phyloP scores from a whole-genome alignment of 164 flowering plant genomes.

The Aristolochia fimbriata region DNA sequence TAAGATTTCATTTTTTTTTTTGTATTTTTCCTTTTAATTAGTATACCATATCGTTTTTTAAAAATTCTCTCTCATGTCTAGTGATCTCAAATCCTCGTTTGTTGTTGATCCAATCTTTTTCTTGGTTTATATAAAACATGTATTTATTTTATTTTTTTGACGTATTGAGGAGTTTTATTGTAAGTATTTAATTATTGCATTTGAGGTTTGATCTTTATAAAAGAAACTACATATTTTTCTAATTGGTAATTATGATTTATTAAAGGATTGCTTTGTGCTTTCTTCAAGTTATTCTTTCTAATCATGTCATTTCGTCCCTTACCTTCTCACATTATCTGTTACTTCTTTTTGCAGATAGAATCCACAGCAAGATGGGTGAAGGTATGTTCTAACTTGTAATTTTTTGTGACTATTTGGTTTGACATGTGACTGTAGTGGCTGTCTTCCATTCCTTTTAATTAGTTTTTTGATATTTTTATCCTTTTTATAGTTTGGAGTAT shows the following conservation, averaged over 20 bases:
- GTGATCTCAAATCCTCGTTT: background rate
- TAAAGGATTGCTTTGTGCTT: background rate
- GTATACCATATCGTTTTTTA: no score
- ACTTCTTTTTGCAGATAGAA: conserved; percentile 45
- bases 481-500: background rate
- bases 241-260: background rate
- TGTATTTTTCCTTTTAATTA: no score
- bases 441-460: background rate
- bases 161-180: background rate
- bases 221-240: background rate
- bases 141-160: background rate
- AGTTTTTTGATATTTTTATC: background rate
- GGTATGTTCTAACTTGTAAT: conserved; percentile 22
- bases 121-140: background rate
- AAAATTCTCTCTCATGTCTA: no score
- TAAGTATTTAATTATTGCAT: background rate
- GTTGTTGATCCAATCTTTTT: background rate
- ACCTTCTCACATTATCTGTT: conserved; percentile 1
- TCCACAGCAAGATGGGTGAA: conserved; percentile 88
- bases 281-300: background rate
- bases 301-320: background rate
- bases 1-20: background rate
- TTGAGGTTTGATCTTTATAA: background rate
- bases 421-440: no score
- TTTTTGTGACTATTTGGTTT: no score